A percentile compares a stretch with the other conserved stretches of the same genome.
Conservation (phyloP, 2,329 filamentous ascomycete species). For the Dendrostoma leiphaemia region DNA sequence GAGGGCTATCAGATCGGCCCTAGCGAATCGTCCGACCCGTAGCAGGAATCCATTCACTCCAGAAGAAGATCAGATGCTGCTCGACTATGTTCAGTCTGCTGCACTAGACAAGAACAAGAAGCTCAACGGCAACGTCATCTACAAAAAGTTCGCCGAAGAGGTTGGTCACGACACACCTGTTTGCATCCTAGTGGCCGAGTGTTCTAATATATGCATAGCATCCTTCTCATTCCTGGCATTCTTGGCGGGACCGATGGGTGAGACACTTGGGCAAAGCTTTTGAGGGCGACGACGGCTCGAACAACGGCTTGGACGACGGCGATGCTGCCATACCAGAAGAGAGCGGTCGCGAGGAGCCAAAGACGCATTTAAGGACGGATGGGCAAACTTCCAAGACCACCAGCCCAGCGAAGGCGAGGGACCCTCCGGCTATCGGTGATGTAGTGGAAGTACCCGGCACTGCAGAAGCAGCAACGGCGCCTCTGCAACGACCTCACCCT, state of each 20-base stretch:
- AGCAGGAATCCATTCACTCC: constrained; percentile 44
- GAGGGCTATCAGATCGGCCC: too few relatives aligned
- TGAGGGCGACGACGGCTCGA: constrained; percentile 18
- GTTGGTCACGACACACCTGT: constrained; percentile 21
- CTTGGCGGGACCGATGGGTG: constrained; percentile 32
- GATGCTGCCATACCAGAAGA: constrained; percentile 2
- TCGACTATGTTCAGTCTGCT: constrained; percentile 25
- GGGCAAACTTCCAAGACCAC: background rate
- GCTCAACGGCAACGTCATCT: constrained; percentile 29
- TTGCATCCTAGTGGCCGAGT: background rate
- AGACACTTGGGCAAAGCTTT: constrained; percentile 22
- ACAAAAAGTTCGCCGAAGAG: constrained; percentile 29
- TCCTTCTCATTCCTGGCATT: constrained; percentile 29
- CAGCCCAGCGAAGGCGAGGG: background rate
- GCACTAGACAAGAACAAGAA: background rate
- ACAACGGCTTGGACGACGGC: background rate
- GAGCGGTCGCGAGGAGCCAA: background rate
- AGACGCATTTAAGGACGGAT: background rate
- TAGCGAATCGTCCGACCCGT: background rate
- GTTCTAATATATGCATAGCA: constrained; percentile 21
- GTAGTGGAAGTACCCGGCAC: too few relatives aligned
- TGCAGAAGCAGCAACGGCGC: background rate
- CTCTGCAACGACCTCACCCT: background rate
- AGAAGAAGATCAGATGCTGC: constrained; percentile 33
- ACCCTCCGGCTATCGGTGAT: too few relatives aligned